Evolutionary conservation across 306 rosid genomes (phyloP), one percentile per base, ranked within the genome.

Genomic region (Medicago truncatula): DNA sequence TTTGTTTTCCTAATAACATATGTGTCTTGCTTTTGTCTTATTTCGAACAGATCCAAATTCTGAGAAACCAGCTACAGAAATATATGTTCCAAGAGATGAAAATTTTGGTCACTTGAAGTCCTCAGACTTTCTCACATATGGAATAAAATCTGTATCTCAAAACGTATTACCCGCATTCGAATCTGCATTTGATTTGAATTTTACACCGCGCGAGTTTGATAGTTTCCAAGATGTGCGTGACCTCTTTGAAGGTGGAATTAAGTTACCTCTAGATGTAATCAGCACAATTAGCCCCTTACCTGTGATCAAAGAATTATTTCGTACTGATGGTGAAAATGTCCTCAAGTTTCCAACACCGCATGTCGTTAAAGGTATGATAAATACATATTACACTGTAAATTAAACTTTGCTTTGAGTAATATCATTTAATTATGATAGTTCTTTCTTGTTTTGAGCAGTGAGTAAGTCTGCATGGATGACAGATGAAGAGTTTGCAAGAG

Each of bases 41-140:
- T 47, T 18, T 9, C 65, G 13, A 39, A 25, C 82, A 91, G 97
- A 87, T 87, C 91, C 88, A 0, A 78, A 67, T 2, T n/a, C 21
- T 8, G 97, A 94, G 91, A 88, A 78, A 76, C 86, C 87, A 72
- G 80, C 87, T 59, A 78, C 88, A 2, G 86, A 80, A 65, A 69
- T 88, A 57, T 94, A 94, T 63, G 96, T 92, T 60, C 98, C 98
- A n/a, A 87, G 95, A 78, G 97, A 91, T 20, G 98, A 93, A 73
- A 82, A 84, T 39, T 89, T 93, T 56, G 93, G 94, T 8, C 91
- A 90, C 79, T 56, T 91, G 78, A 94, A 94, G 82, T 62, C 91
- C 62, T 79, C 92, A 0, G 96, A 94, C 73, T 91, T 91, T 44
- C 78, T 94, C 14, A 75, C 80, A 18, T 82, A 86, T 71, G 80